Conservation (phyloP, 2,329 filamentous ascomycete genomes). For the Aureobasidium sp. region DNA sequence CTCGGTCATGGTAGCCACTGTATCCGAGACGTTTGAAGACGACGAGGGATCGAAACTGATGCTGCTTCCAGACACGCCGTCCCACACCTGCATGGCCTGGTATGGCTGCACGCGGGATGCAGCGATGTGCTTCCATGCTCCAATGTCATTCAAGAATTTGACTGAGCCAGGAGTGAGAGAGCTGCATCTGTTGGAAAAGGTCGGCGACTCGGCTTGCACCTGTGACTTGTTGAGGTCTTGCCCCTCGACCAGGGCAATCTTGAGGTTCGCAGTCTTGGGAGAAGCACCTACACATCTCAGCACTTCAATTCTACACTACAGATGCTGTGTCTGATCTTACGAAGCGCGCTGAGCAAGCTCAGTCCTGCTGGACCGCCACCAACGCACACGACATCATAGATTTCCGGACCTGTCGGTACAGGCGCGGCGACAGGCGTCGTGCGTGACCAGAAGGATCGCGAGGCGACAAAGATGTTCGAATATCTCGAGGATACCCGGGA, state of each 20-base stretch:
- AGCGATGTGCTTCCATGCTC: conserved; percentile 74
- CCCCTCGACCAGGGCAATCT: conserved; percentile 81
- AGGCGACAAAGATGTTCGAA: background rate
- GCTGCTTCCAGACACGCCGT: conserved; percentile 76
- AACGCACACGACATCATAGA: conserved; percentile 90
- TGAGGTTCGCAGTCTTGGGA: conserved; percentile 56
- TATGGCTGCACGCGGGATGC: conserved; percentile 72
- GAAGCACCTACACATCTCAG: conserved; percentile 19
- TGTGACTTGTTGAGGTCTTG: conserved; percentile 69
- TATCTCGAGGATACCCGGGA: conserved; percentile 4
- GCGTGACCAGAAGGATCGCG: conserved; percentile 8
- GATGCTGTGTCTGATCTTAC: conserved; percentile 21
- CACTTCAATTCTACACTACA: background rate
- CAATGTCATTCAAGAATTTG: conserved; percentile 69
- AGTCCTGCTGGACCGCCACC: conserved; percentile 85
- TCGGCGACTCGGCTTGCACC: conserved; percentile 55
- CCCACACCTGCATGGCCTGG: conserved; percentile 97
- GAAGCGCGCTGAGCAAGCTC: conserved; percentile 34
- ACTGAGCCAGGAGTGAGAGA: conserved; percentile 85
- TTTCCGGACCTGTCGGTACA: conserved; percentile 45
- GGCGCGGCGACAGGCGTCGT: background rate
- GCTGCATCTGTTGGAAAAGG: conserved; percentile 90
- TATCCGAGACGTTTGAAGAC: background rate
- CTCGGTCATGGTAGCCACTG: conserved; percentile 94
- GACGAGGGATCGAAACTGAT: conserved; percentile 60